These are phyloP conservation scores for Amanita exitialis DNA, from an alignment of 768 basidiomycete genomes.

Conservation along the genomic window DNA sequence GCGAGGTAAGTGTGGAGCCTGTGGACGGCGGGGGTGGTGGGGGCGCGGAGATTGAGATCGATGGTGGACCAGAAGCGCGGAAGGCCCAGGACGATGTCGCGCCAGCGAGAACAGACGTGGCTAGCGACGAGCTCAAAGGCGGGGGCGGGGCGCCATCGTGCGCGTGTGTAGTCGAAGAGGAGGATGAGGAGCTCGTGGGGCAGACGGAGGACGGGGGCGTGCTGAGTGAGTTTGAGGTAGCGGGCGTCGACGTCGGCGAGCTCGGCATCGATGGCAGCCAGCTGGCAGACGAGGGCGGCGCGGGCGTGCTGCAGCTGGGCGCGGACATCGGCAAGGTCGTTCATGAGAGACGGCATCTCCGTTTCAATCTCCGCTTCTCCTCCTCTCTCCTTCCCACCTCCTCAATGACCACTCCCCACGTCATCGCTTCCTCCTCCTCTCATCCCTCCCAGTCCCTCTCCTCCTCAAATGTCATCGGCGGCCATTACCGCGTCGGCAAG, in stretches of 20 bases:
- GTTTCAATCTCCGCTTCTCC: conserved; percentile 4
- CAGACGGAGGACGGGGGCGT: conserved; percentile 22
- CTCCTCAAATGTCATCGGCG: conserved; percentile 67
- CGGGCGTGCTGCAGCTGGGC: conserved; percentile 18
- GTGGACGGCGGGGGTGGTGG: conserved; percentile 12
- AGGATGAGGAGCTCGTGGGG: conserved; percentile 30
- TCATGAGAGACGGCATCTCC: not conserved
- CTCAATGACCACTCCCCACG: conserved; percentile 73
- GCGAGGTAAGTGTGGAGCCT: conserved; percentile 26
- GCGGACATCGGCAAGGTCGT: not conserved
- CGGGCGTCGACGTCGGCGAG: conserved; percentile 20
- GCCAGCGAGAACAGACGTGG: conserved; percentile 37
- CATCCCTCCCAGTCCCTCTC: conserved; percentile 57
- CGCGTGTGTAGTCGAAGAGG: conserved; percentile 21
- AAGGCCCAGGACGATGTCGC: conserved; percentile 25
- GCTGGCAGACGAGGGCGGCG: conserved; percentile 21
- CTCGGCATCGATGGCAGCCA: conserved; percentile 21
- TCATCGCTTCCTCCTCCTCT: conserved; percentile 64
- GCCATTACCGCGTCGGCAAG: conserved; percentile 85
- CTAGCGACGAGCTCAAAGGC: conserved; percentile 30
- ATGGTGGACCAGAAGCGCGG: conserved; percentile 37
- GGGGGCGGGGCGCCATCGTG: conserved; percentile 3
- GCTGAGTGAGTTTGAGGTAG: conserved; percentile 25
- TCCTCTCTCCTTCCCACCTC: conserved; percentile 8
- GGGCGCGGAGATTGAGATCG: conserved; percentile 18